Evolutionary conservation across 2,329 filamentous ascomycete genomes (phyloP).

Genomic region (Hawksworthiomyces lignivorus): DNA sequence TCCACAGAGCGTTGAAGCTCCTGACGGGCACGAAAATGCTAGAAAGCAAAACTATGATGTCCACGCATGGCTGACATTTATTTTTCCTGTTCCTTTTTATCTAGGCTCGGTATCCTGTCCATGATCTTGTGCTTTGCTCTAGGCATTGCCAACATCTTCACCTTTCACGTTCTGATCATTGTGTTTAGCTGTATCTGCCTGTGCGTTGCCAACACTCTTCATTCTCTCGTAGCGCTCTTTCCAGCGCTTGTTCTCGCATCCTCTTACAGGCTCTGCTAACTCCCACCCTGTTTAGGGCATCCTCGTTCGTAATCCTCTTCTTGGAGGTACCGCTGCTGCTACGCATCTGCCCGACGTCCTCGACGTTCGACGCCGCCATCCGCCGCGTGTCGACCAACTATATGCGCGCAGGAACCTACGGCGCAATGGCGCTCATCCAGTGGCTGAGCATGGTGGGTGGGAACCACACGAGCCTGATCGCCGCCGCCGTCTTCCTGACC

Average conservation of each 20-base stretch:
- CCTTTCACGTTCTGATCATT: slow-evolving; percentile 39
- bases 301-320: slow-evolving; percentile 69
- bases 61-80: background rate
- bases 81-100: slow-evolving; percentile 2
- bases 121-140: slow-evolving; percentile 65
- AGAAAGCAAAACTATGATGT: background rate
- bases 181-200: slow-evolving; percentile 46
- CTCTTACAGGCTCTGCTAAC: background rate
- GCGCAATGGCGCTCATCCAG: slow-evolving; percentile 70
- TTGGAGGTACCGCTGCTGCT: slow-evolving; percentile 89
- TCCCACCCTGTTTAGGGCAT: slow-evolving; percentile 43
- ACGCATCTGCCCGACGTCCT: slow-evolving; percentile 92
- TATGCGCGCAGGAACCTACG: slow-evolving; percentile 86
- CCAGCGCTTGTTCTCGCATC: no score
- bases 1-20: no score
- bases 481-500: slow-evolving; percentile 72
- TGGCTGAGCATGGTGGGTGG: slow-evolving; percentile 67
- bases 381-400: slow-evolving; percentile 93
- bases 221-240: no score
- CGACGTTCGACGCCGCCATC: slow-evolving; percentile 80
- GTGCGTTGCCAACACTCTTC: slow-evolving; percentile 31
- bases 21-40: background rate
- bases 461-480: slow-evolving; percentile 65
- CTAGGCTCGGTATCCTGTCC: slow-evolving; percentile 61
- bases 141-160: slow-evolving; percentile 61